Base-by-base conservation (phyloP, 371 early-diverging fungal species). In the Mortierella polycephala region DNA sequence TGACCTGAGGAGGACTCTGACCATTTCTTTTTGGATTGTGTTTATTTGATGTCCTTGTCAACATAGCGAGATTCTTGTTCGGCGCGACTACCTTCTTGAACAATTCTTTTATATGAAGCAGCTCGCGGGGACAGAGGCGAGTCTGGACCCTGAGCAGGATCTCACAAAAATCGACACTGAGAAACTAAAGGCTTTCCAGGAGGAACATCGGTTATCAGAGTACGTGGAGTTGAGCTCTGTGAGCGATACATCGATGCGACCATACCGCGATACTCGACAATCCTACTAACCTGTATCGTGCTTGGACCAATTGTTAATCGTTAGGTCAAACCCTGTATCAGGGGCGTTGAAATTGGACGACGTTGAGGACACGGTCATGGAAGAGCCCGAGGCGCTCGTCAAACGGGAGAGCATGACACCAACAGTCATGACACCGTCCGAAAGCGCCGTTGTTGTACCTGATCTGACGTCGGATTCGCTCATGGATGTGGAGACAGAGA, bases 91-190 rank as follows among this genome's bases (percentile, higher is more conserved):
- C 54, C 66, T 79, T 54, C 65, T 79, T 14, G 60, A 72, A 55
- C 73, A 79, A 52, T 69, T 79, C 66, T 79, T 59, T 79, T 79
- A 72, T 57, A 79, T 79, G 79, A 79, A 71, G 52, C 79, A 79
- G 53, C 62, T 79, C 47, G 79, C 72, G 13, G 79, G 79, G 49
- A 79, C 79, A 5, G 79, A 79, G 45, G 69, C 64, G 5, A 72
- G 79, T 49, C 47, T 79, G 45, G 79, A 79, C 16, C 73, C 79
- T 9, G 73, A 72, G 40, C 79, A 68, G 55, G 79, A 79, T 58
- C 72, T 79, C 20, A 59, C 72, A 39, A 65, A 64, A 40, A 72
- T 79, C 47, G 79, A 79, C 57, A 50, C 42, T n/a, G 69, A 72
- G 18, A 79, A 79, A 50, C 45, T 79, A 30, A 69, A 52, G 20